Base-by-base conservation (phyloP, 805 yeast species). In the Jamesozyma spencerorum region DNA sequence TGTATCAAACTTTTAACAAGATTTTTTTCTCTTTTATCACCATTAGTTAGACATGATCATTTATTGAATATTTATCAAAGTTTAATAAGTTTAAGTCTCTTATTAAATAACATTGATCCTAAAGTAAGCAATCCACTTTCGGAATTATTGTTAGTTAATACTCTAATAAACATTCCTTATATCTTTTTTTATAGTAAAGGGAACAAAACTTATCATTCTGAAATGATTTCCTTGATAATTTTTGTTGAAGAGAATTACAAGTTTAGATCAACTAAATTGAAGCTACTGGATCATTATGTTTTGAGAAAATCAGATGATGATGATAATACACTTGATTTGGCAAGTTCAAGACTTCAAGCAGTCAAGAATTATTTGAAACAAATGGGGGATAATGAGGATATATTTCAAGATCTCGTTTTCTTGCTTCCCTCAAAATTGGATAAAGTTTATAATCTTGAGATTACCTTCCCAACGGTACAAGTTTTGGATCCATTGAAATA, bases 1-100 rank as follows among this genome's bases (percentile, higher is more conserved):
- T 72, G 74, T 46, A 57, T 85, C 47, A 86, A 87, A 60, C 68
- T 81, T 7, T 59, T 77, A 7, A 52, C 83, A 45, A 74, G 94
- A 48, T 76, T 86, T 46, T 64, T 84, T 46, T 76, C 85, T 0
- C 60, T 79, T 2, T 62, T 85, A 46, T 56, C 75, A 1, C 80
- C 84, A 1, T 70, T 85, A 18, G 62, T 85, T 36, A 60, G 58
- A 6, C 73, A 71, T 19, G 68, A 69, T 24, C 70, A 68, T 13
- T 44, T 72, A 3, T 39, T 59, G 4, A 62, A 61, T 20, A 59
- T 81, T 3, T 70, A 75, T 49, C 64, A 61, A 38, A 74, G 71
- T 44, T 64, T 85, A 22, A 57, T 83, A 42, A 57, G 62, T 3
- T 50, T 71, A 20, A 73, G 85, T 0, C 64, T 74, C 35, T 75